A percentile compares a stretch with the other conserved stretches of the same genome.
phyloP scores from a whole-genome alignment of 768 basidiomycete genomes.

The Pleurotus giganteus region DNA sequence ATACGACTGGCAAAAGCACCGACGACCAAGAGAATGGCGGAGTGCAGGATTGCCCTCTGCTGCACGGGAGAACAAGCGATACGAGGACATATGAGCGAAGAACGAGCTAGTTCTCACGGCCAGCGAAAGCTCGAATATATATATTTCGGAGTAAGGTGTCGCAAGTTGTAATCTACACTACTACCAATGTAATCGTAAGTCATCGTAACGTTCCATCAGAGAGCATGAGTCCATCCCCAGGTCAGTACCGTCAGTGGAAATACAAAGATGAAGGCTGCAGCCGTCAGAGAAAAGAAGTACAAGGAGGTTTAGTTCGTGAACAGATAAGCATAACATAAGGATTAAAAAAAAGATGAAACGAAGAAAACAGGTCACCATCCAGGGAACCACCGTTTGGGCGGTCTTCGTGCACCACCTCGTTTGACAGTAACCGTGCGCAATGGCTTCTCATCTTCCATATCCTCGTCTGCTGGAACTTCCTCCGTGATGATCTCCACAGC shows the following conservation, averaged over 20 bases:
- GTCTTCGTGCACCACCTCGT: conserved; percentile 46
- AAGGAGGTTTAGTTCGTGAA: conserved; percentile 8
- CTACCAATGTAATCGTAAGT: conserved; percentile 9
- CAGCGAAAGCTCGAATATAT: background rate
- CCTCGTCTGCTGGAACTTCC: conserved; percentile 47
- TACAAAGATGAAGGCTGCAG: conserved; percentile 1
- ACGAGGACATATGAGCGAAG: background rate
- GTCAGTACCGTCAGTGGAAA: conserved; percentile 5
- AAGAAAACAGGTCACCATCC: conserved; percentile 45
- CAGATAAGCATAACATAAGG: conserved; percentile 7
- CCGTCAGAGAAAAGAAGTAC: background rate
- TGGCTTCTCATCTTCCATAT: conserved; percentile 36
- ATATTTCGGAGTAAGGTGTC: conserved; percentile 10
- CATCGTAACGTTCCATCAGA: conserved; percentile 9
- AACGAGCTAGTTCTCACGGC: background rate
- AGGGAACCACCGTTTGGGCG: conserved; percentile 58
- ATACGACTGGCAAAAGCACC: conserved; percentile 5
- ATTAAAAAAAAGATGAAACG: conserved; percentile 30
- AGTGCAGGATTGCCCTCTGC: background rate
- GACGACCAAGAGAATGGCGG: background rate
- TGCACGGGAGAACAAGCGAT: background rate
- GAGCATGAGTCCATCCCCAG: conserved; percentile 10
- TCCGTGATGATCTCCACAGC: conserved; percentile 68
- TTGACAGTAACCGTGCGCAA: conserved; percentile 38
- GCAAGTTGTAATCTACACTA: conserved; percentile 11